phyloP scores from a whole-genome alignment of 768 basidiomycete genomes.

The Leccinum pellstonianum region DNA sequence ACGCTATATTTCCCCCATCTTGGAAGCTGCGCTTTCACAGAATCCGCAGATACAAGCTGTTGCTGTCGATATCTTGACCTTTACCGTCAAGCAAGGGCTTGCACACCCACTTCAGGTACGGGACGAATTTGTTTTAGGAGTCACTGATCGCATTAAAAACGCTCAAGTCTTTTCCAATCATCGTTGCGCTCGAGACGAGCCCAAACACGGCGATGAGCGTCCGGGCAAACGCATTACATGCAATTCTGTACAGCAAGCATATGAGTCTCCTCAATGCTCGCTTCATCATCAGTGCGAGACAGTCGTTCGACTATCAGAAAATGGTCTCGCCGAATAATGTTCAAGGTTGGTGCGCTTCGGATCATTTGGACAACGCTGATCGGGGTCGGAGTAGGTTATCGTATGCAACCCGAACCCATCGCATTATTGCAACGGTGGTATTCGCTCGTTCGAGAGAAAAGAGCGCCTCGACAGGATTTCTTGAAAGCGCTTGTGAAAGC shows the following conservation, averaged over 20 bases:
- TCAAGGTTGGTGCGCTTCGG: slow-evolving; percentile 43
- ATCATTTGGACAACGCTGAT: not conserved
- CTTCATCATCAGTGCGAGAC: slow-evolving; percentile 74
- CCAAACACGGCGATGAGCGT: slow-evolving; percentile 56
- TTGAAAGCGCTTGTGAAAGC: slow-evolving; percentile 77
- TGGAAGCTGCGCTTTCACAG: slow-evolving; percentile 75
- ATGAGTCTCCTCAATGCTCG: slow-evolving; percentile 85
- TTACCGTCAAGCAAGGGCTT: slow-evolving; percentile 92
- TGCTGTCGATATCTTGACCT: slow-evolving; percentile 88
- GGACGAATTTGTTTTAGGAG: not conserved
- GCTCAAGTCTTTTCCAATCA: slow-evolving; percentile 80
- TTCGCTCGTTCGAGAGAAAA: slow-evolving; percentile 85
- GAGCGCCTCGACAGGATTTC: slow-evolving; percentile 82
- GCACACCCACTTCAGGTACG: slow-evolving; percentile 89
- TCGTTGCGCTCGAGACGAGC: slow-evolving; percentile 92
- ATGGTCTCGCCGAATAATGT: slow-evolving; percentile 47
- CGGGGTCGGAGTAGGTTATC: slow-evolving; percentile 50
- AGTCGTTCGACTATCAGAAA: slow-evolving; percentile 83
- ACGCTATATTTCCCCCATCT: slow-evolving; percentile 80
- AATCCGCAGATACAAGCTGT: slow-evolving; percentile 70
- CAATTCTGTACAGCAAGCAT: slow-evolving; percentile 84
- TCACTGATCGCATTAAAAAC: slow-evolving; percentile 1
- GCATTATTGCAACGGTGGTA: slow-evolving; percentile 92
- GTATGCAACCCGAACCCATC: slow-evolving; percentile 57
- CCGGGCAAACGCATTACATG: slow-evolving; percentile 78